Base-by-base conservation (phyloP, 768 basidiomycete species). In the Trametes sanguinea region DNA sequence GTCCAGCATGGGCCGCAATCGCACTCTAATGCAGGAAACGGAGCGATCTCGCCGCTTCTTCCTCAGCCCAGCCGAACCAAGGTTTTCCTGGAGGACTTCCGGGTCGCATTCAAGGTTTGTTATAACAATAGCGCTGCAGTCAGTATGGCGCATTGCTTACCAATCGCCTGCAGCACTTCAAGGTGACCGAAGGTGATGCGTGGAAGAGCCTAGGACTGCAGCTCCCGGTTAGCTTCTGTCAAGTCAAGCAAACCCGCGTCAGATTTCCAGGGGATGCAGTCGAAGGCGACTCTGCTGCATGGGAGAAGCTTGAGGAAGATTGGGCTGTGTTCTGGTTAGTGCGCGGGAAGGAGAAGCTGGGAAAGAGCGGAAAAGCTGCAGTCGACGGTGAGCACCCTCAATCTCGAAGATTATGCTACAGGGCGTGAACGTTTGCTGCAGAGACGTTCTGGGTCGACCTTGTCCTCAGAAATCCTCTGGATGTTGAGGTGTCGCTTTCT, bases 41-140 rank as follows among this genome's bases (percentile, higher is more conserved):
- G 68, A n/a, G 57, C 60, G 56, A 65, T 11, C 42, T 68, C 47
- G 27, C 59, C 50, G 17, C 51, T 33, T 22, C 48, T 54, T 60
- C 63, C 63, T 40, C 63, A 35, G 6, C 57, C 61, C 1, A 56
- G 51, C 17, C 80, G 83, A 48, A 90, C 89, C 59, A 88, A 86
- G 61, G 78, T 92, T 6, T 89, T 84, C 61, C 71, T 98, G 39
- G 92, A 96, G 60, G 96, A 99, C 75, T 92, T 98, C 69, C 83
- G 85, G 27, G 85, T 94, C 13, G 93, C 97, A 5, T 90, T 90
- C 68, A 82, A 86, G 70, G 95, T 95, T 37, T 16, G n/a, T 13
- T 29, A 71, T 60, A 33, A 35, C 9, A 29, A 37, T 13, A 29
- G 14, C 43, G 33, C 35, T 16, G n/a, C 16, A 5, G 16, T 14